phyloP scores from a whole-genome alignment of 495 filamentous ascomycete species.

The Podospora anserina region DNA sequence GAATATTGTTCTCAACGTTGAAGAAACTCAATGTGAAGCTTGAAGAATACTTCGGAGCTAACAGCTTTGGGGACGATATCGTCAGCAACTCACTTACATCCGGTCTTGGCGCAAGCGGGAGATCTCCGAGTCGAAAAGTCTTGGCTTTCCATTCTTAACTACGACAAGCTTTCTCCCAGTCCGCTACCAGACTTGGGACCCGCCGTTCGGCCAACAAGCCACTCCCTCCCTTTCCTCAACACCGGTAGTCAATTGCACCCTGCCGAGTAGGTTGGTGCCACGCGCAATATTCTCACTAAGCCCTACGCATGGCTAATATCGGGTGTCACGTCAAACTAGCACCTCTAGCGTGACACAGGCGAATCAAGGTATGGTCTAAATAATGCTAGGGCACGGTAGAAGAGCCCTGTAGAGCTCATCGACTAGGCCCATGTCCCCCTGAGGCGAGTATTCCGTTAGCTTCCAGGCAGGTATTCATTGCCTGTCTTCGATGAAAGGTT shows the following conservation, averaged over 20 bases:
- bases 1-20: background rate
- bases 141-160: conserved; percentile 2
- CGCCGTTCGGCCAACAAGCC: background rate
- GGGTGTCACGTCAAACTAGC: background rate
- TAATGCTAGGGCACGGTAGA: background rate
- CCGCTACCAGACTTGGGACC: background rate
- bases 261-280: background rate
- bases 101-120: conserved; percentile 6
- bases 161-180: conserved; percentile 5
- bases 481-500: too few species aligned
- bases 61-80: background rate
- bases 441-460: background rate
- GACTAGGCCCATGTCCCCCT: too few species aligned
- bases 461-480: background rate
- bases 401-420: background rate
- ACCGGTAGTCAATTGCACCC: background rate
- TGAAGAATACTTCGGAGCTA: background rate
- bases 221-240: background rate
- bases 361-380: background rate
- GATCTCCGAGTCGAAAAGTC: conserved; percentile 2
- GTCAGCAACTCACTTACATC: background rate
- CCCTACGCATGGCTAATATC: background rate
- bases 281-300: background rate
- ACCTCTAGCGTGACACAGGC: background rate
- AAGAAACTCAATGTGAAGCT: background rate